Percentiles rank a stretch among this genome's conserved stretches.
Evolutionary conservation across 2,329 filamentous ascomycete genomes (phyloP).

Genomic region (Plenodomus tracheiphilus): DNA sequence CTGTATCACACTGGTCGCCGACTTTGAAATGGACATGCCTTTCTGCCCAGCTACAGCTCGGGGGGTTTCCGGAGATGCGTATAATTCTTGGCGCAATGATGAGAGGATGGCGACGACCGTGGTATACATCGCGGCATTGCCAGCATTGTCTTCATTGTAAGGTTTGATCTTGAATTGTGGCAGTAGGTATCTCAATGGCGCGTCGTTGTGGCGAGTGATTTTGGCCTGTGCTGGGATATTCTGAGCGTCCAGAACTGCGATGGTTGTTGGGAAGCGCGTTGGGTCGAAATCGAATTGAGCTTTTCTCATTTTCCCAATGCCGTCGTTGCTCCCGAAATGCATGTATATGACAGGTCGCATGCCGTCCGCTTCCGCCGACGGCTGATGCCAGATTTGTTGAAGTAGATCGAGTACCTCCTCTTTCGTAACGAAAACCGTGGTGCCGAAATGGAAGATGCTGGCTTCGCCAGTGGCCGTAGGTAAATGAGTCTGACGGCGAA

Average conservation of each 20-base stretch:
- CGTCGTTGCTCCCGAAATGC: slow-evolving; percentile 10
- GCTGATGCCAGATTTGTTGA: slow-evolving; percentile 16
- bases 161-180: slow-evolving; percentile 4
- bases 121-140: slow-evolving; percentile 18
- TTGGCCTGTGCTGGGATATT: slow-evolving; percentile 13
- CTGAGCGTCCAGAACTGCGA: slow-evolving; percentile 19
- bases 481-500: slow-evolving; percentile 13
- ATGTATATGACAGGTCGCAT: slow-evolving; percentile 18
- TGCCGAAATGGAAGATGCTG: slow-evolving; percentile 18
- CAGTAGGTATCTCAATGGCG: slow-evolving; percentile 8
- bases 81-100: slow-evolving; percentile 9
- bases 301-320: slow-evolving; percentile 2
- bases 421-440: slow-evolving; percentile 9
- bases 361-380: slow-evolving; percentile 13
- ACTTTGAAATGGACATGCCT: slow-evolving; percentile 11
- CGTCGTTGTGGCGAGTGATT: slow-evolving; percentile 5
- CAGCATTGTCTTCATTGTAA: slow-evolving; percentile 5
- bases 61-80: slow-evolving; percentile 3
- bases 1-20: slow-evolving; percentile 11
- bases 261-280: slow-evolving; percentile 6
- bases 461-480: slow-evolving; percentile 2
- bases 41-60: slow-evolving; percentile 11
- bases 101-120: slow-evolving; percentile 17
- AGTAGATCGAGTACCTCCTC: slow-evolving; percentile 10
- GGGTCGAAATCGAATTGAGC: slow-evolving; percentile 16